Percentiles rank a stretch among this genome's conserved stretches.
These are phyloP conservation scores for Diaporthe longicolla DNA, from an alignment of 2,329 filamentous ascomycete species.

Conservation along the genomic window DNA sequence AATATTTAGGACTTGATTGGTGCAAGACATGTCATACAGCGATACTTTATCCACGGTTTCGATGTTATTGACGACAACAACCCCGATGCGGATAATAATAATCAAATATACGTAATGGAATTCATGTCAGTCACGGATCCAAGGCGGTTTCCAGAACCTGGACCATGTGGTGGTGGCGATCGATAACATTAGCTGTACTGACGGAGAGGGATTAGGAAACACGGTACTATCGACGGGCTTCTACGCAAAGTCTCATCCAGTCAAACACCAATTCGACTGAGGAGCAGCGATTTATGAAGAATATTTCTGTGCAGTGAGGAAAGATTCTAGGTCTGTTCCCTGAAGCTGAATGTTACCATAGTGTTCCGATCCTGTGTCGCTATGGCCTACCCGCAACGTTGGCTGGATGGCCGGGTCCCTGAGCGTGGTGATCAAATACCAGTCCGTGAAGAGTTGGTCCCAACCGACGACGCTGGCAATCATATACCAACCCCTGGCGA, in stretches of 20 bases:
- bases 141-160: background rate
- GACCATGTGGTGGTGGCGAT: no score
- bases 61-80: background rate
- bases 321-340: no score
- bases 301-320: background rate
- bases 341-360: background rate
- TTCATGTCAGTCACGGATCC: background rate
- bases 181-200: background rate
- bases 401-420: background rate
- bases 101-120: constrained; percentile 12
- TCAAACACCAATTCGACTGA: background rate
- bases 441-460: constrained; percentile 12
- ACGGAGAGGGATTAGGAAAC: background rate
- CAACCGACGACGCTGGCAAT: background rate
- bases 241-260: background rate
- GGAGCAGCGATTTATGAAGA: constrained; percentile 11
- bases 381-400: background rate
- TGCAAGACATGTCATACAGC: constrained; percentile 11
- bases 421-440: background rate
- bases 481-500: background rate
- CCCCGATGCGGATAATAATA: background rate
- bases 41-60: background rate
- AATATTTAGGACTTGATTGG: background rate
- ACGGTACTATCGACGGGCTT: background rate
- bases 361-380: constrained; percentile 19